Conservation (phyloP, 345 rosid genomes). For the Eucalyptus marginata region DNA sequence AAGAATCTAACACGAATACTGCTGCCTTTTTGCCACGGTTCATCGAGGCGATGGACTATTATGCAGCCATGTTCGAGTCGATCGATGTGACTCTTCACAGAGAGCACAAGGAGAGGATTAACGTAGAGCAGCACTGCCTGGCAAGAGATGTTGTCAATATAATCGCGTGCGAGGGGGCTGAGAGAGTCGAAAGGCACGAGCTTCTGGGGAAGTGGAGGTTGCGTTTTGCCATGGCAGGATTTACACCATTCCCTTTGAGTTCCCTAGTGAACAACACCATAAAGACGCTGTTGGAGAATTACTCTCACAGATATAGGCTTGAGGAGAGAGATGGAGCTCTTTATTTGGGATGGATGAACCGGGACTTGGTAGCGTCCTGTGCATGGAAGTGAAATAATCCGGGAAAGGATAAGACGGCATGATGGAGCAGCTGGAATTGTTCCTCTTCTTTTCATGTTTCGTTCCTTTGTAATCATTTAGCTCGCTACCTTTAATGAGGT, state of each 20-base stretch:
- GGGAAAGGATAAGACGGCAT: neutral
- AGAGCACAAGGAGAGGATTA: constrained; percentile 69
- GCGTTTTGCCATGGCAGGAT: constrained; percentile 80
- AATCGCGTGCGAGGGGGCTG: constrained; percentile 80
- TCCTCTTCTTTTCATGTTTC: neutral
- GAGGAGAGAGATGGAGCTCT: constrained; percentile 75
- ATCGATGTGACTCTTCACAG: constrained; percentile 63
- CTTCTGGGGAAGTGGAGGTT: constrained; percentile 81
- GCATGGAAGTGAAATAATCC: constrained; percentile 49
- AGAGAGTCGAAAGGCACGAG: constrained; percentile 81
- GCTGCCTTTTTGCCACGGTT: constrained; percentile 79
- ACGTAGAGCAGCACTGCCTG: constrained; percentile 84
- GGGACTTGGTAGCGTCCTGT: constrained; percentile 80
- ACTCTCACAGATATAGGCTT: constrained; percentile 46
- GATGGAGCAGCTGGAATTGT: neutral
- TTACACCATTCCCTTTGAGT: constrained; percentile 65
- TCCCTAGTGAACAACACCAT: constrained; percentile 65
- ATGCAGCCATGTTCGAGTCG: constrained; percentile 87
- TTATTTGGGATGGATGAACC: constrained; percentile 80
- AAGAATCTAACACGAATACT: constrained; percentile 86
- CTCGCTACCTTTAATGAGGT: neutral
- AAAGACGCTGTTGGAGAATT: constrained; percentile 48
- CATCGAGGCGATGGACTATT: constrained; percentile 60
- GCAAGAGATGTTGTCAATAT: constrained; percentile 85
- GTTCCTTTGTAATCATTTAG: neutral